These are phyloP conservation scores for Petunia axillaris DNA, from an alignment of 257 asterid species.

Conservation along the genomic window DNA sequence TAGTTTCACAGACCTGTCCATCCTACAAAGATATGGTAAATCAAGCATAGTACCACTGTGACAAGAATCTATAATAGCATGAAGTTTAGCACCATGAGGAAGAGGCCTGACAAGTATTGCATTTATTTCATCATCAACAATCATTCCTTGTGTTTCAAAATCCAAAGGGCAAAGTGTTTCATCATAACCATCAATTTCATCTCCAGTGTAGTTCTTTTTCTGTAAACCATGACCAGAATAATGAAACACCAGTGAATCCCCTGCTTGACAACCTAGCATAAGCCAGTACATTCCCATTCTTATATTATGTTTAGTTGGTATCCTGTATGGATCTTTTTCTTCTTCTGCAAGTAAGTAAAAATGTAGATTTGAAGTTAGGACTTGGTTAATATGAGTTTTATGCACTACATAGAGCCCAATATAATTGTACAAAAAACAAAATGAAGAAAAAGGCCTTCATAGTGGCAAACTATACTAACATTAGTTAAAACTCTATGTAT, in stretches of 20 bases:
- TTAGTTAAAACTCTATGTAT: not conserved
- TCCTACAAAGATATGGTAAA: slow-evolving; percentile 78
- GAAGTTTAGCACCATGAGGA: slow-evolving; percentile 87
- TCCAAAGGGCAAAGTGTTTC: slow-evolving; percentile 92
- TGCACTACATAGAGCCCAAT: too few species aligned
- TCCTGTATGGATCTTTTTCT: slow-evolving; percentile 72
- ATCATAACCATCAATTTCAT: slow-evolving; percentile 85
- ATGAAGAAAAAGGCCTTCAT: too few species aligned
- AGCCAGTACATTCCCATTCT: slow-evolving; percentile 91
- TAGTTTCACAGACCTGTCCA: slow-evolving; percentile 67
- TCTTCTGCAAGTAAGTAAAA: slow-evolving; percentile 60
- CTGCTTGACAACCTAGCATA: slow-evolving; percentile 80
- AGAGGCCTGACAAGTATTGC: slow-evolving; percentile 80
- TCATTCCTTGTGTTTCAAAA: slow-evolving; percentile 68
- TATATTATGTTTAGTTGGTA: slow-evolving; percentile 87
- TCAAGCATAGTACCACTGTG: slow-evolving; percentile 96
- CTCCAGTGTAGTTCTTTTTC: slow-evolving; percentile 76
- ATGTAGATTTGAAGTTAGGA: not conserved
- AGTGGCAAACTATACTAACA: not conserved
- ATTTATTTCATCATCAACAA: slow-evolving; percentile 85
- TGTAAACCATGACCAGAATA: slow-evolving; percentile 94
- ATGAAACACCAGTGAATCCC: slow-evolving; percentile 90
- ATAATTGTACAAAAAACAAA: too few species aligned
- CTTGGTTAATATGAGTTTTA: not conserved
- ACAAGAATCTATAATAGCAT: slow-evolving; percentile 88